A percentile compares a stretch with the other conserved stretches of the same genome.
phyloP scores from a whole-genome alignment of 768 basidiomycete species.

The Dentipellis fragilis region DNA sequence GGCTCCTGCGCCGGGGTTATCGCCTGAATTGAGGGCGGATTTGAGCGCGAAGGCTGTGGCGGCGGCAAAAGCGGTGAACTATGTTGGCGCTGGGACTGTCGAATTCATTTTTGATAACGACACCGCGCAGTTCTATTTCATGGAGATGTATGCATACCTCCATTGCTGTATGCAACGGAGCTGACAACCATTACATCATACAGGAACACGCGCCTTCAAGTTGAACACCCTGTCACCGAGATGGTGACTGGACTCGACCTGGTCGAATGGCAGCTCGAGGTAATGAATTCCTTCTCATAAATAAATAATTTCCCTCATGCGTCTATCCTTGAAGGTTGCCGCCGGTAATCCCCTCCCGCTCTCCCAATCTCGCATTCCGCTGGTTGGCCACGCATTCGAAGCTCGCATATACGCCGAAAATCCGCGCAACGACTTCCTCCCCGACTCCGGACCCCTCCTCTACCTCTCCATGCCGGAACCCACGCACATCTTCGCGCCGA shows the following conservation, averaged over 20 bases:
- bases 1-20: slow-evolving; percentile 87
- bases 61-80: slow-evolving; percentile 87
- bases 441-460: slow-evolving; percentile 76
- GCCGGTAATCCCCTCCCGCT: slow-evolving; percentile 82
- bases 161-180: neutral
- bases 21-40: slow-evolving; percentile 67
- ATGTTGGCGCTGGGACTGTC: slow-evolving; percentile 89
- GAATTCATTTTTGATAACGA: slow-evolving; percentile 97
- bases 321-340: slow-evolving; percentile 46
- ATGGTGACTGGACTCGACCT: slow-evolving; percentile 93
- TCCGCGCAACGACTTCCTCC: slow-evolving; percentile 86
- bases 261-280: slow-evolving; percentile 92
- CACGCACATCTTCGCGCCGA: slow-evolving; percentile 57
- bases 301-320: neutral
- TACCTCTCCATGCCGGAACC: slow-evolving; percentile 75
- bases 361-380: slow-evolving; percentile 65
- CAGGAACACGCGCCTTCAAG: slow-evolving; percentile 81
- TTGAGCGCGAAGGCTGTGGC: slow-evolving; percentile 82
- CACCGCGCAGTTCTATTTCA: slow-evolving; percentile 80
- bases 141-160: slow-evolving; percentile 72
- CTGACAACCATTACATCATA: neutral
- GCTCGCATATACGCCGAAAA: slow-evolving; percentile 95
- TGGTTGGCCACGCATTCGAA: slow-evolving; percentile 90
- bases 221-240: slow-evolving; percentile 90
- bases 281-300: slow-evolving; percentile 15